These are phyloP conservation scores for Croton setiger DNA, from an alignment of 441 rosid genomes.

Conservation along the genomic window DNA sequence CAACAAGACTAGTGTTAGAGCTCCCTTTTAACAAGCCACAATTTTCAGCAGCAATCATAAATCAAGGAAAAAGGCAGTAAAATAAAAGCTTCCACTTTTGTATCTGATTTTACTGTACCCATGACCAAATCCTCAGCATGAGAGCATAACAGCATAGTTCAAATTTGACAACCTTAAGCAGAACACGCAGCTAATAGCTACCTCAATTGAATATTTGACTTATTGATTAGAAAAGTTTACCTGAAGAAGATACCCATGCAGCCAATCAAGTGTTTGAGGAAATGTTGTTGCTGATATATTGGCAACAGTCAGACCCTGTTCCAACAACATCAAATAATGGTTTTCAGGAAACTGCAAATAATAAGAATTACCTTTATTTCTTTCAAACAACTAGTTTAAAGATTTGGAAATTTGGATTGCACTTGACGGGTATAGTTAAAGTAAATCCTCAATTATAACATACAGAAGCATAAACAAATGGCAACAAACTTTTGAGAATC, in stretches of 20 bases:
- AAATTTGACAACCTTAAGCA: neutral
- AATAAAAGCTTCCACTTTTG: too few relatives aligned
- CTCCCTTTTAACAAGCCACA: too few relatives aligned
- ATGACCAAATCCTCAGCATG: too few relatives aligned
- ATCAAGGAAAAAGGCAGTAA: too few relatives aligned
- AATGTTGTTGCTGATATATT: conserved; percentile 70
- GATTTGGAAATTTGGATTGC: neutral
- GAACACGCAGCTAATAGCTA: neutral
- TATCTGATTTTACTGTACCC: too few relatives aligned
- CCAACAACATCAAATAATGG: conserved; percentile 1
- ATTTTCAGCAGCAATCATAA: too few relatives aligned
- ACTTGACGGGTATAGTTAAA: neutral
- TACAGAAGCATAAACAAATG: neutral
- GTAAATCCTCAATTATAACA: neutral
- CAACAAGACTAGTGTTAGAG: too few relatives aligned
- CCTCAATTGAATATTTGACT: conserved; percentile 6
- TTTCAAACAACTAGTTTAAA: neutral
- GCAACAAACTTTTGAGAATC: neutral
- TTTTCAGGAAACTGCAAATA: neutral
- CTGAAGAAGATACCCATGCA: conserved; percentile 80
- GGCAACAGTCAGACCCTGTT: conserved; percentile 61
- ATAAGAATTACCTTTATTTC: neutral
- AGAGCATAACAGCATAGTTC: neutral
- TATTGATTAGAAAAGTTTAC: conserved; percentile 27
- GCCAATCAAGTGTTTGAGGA: conserved; percentile 73